A percentile compares a stretch with the other conserved stretches of the same genome.
Conservation (phyloP, 1,139 yeast genomes). For the Wickerhamomyces sp. region DNA sequence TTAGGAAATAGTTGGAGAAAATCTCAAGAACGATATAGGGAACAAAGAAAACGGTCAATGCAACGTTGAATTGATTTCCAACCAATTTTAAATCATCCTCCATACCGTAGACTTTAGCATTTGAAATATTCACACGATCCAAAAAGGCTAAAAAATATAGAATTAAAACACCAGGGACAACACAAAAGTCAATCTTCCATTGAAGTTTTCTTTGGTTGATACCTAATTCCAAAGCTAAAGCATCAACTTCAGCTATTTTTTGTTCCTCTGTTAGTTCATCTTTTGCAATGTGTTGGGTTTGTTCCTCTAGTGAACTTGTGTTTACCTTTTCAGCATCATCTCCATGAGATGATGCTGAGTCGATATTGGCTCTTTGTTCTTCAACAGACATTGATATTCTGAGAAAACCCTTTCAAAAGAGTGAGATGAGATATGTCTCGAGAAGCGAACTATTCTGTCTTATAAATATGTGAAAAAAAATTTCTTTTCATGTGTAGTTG, state of each 20-base stretch:
- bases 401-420: too few species aligned
- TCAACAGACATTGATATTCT: too few species aligned
- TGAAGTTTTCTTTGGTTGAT: constrained; percentile 39
- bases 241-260: constrained; percentile 24
- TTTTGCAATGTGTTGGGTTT: not conserved
- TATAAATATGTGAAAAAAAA: too few species aligned
- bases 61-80: constrained; percentile 37
- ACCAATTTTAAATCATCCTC: constrained; percentile 36
- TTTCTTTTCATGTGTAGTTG: too few species aligned
- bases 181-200: constrained; percentile 44
- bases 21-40: constrained; percentile 47
- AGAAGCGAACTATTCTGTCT: too few species aligned
- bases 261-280: constrained; percentile 15
- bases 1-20: constrained; percentile 40
- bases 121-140: constrained; percentile 56
- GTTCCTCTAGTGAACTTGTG: too few species aligned
- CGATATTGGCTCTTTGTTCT: too few species aligned
- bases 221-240: constrained; percentile 36
- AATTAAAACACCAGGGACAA: constrained; percentile 49
- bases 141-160: constrained; percentile 52
- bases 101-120: constrained; percentile 39
- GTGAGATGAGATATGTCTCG: too few species aligned
- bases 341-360: not conserved
- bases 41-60: constrained; percentile 30
- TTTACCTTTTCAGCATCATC: constrained; percentile 1